Conservation (phyloP, 345 rosid species). For the Sonneratia alba region DNA sequence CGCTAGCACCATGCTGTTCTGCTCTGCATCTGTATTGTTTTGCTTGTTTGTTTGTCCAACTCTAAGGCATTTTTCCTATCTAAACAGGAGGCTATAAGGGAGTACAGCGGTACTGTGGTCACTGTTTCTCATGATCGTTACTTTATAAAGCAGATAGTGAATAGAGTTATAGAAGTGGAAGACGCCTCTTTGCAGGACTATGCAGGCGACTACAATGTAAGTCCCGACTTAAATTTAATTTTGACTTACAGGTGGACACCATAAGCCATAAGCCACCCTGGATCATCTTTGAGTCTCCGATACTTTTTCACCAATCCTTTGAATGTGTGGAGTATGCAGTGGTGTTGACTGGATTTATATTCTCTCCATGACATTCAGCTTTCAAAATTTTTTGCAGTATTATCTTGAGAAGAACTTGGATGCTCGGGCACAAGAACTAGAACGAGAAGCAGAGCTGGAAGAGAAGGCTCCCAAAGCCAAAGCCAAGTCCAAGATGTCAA, state of each 20-base stretch:
- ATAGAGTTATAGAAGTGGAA: conserved; percentile 82
- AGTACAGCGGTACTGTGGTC: conserved; percentile 75
- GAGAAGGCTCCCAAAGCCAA: conserved; percentile 89
- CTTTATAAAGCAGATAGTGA: conserved; percentile 90
- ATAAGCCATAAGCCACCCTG: not conserved
- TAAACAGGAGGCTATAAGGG: conserved; percentile 78
- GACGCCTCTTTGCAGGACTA: conserved; percentile 63
- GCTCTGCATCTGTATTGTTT: not conserved
- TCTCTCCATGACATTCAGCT: not conserved
- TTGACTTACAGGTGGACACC: not conserved
- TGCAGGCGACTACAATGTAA: conserved; percentile 81
- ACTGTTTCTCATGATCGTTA: conserved; percentile 86
- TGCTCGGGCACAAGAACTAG: conserved; percentile 63
- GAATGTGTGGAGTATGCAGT: not conserved
- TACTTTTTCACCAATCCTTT: not conserved
- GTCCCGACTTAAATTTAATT: not conserved
- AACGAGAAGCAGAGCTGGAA: conserved; percentile 74
- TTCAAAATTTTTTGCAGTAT: conserved; percentile 42
- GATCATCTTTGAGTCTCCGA: not conserved
- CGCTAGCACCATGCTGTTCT: too few relatives aligned
- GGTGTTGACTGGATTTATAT: not conserved
- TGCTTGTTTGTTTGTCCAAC: not conserved
- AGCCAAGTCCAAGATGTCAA: conserved; percentile 96
- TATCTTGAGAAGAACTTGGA: conserved; percentile 92
- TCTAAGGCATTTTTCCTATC: conserved; percentile 7